These are phyloP conservation scores for Marasmius tenuissimus DNA, from an alignment of 1,284 basidiomycete species.

Conservation along the genomic window DNA sequence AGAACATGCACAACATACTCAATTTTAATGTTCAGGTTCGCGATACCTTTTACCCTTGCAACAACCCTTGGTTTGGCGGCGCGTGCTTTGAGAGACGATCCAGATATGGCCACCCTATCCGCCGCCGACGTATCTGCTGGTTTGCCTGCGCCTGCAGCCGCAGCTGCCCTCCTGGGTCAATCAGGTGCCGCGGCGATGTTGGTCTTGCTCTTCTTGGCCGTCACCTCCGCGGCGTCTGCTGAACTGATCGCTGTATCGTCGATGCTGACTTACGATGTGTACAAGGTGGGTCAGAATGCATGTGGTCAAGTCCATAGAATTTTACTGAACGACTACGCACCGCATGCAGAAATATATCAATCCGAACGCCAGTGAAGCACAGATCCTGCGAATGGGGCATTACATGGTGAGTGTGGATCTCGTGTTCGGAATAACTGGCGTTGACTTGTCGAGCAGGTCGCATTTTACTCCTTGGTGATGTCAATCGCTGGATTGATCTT, in stretches of 20 bases:
- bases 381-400: slow-evolving; percentile 59
- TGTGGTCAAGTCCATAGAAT: neutral
- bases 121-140: slow-evolving; percentile 78
- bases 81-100: slow-evolving; percentile 73
- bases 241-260: slow-evolving; percentile 89
- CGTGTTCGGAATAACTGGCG: slow-evolving; percentile 36
- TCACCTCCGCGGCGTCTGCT: slow-evolving; percentile 85
- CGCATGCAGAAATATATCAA: slow-evolving; percentile 53
- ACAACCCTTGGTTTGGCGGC: slow-evolving; percentile 84
- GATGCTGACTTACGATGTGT: slow-evolving; percentile 81
- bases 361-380: slow-evolving; percentile 57
- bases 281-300: slow-evolving; percentile 45
- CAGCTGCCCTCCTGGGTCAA: slow-evolving; percentile 76
- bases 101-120: slow-evolving; percentile 61
- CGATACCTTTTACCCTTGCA: slow-evolving; percentile 79
- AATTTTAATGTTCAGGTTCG: slow-evolving; percentile 50
- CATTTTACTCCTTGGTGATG: slow-evolving; percentile 76
- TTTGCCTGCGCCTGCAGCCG: slow-evolving; percentile 80
- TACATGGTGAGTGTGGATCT: slow-evolving; percentile 44
- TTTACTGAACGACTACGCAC: neutral
- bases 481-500: slow-evolving; percentile 84
- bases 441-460: slow-evolving; percentile 46
- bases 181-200: slow-evolving; percentile 73
- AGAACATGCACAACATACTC: neutral
- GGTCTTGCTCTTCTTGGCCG: slow-evolving; percentile 76